Conservation (phyloP, 2,329 filamentous ascomycete species). For the Sporothrix curviconia region DNA sequence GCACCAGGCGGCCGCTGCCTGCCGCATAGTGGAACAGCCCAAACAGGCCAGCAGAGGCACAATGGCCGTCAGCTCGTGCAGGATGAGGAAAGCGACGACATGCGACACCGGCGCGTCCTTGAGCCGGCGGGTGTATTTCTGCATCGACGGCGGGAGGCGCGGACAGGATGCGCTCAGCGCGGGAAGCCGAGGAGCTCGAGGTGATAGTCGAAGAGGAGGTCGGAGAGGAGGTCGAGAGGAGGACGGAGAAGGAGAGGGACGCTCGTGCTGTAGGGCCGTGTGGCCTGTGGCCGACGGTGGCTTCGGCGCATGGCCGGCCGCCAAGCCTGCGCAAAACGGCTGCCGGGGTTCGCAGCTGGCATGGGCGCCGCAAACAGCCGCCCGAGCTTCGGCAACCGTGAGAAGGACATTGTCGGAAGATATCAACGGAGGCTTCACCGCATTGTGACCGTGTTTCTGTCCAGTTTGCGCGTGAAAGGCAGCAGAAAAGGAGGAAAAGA, state of each 20-base stretch:
- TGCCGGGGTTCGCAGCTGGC: background rate
- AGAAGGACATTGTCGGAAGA: background rate
- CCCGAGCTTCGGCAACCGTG: background rate
- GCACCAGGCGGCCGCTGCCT: slow-evolving; percentile 55
- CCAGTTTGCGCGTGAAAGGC: background rate
- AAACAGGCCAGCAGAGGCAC: slow-evolving; percentile 71
- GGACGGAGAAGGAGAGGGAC: background rate
- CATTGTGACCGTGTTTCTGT: background rate
- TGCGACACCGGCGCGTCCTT: slow-evolving; percentile 74
- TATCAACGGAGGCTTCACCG: too few relatives aligned
- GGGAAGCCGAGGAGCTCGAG: slow-evolving; percentile 20
- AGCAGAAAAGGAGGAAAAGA: background rate
- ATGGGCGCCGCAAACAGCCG: background rate
- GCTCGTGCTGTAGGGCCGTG: background rate
- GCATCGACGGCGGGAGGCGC: slow-evolving; percentile 60
- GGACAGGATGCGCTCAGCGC: slow-evolving; percentile 41
- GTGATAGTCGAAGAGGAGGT: too few relatives aligned
- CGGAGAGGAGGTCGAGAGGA: too few relatives aligned
- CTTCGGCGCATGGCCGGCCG: background rate
- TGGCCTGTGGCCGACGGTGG: background rate
- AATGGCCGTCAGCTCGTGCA: slow-evolving; percentile 88
- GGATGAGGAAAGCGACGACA: slow-evolving; percentile 74
- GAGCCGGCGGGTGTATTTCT: slow-evolving; percentile 62
- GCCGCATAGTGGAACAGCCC: slow-evolving; percentile 65
- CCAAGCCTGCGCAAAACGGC: background rate